Base-by-base conservation (phyloP, 2,329 filamentous ascomycete species). In the Aspergillus awamori region DNA sequence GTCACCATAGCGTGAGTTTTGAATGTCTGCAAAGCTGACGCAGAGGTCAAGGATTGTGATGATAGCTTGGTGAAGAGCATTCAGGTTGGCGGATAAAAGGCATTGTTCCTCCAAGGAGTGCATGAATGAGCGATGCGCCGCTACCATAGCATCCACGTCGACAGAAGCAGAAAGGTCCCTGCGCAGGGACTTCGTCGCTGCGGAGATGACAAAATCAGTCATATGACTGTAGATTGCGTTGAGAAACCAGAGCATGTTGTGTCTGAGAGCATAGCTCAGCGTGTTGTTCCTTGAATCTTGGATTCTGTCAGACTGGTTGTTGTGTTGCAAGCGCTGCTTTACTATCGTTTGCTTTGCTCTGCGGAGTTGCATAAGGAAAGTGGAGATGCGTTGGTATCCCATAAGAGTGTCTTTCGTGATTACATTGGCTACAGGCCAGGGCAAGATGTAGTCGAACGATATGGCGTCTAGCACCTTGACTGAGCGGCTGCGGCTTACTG, bases 111-210 rank as follows among this genome's bases (percentile, higher is more conserved):
- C 80, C 10, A 95, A 78, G 2, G 83, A 83, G 48, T 81, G 82
- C 48, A 90, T 79, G 69, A 89, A 94, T 0, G 75, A 72, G 4
- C 84, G 77, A 72, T 97, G 93, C 0, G 88, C 82, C 1, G 77
- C 77, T 26, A 93, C 87, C 91, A 97, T 96, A 26, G 84, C 84
- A 71, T 97, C 92, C 8, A 97, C 86, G 66, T 94, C 92, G 26
- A 84, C 81, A 0, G 91, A 87, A 5, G 79, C 77, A 13, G 77
- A 75, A 55, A 97, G 82, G 0, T 83, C 79, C 2, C 75, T 72
- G 5, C 79, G 78, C 79, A 97, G 84, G 30, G 81, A 79, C 2
- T 76, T 70, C 2, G 83, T 85, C 22, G 87, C 82, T 0, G 87
- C 85, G 0, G 83, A 84, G 0, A 96, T 81, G 1, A 93, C 90